Percentiles rank a stretch among this genome's conserved stretches.
Evolutionary conservation across 257 asterid genomes (phyloP).

Genomic region (Solanum chiquidenum): DNA sequence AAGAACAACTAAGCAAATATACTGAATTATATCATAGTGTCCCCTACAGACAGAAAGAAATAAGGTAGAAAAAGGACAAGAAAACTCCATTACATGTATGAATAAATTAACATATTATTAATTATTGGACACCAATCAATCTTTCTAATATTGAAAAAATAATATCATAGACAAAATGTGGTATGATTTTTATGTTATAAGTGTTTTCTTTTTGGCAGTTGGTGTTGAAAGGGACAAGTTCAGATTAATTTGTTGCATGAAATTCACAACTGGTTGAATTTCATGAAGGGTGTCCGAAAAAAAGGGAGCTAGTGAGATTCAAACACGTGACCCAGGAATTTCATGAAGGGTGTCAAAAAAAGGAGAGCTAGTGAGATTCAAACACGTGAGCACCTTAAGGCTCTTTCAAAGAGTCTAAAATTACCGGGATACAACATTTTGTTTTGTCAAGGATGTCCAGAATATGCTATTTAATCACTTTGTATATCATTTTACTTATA

Average conservation of each 20-base stretch:
- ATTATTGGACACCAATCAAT: neutral
- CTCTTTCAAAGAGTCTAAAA: no score
- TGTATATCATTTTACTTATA: no score
- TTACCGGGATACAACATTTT: no score
- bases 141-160: neutral
- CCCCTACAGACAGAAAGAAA: neutral
- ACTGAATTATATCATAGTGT: neutral
- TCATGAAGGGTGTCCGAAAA: no score
- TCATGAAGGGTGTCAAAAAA: no score
- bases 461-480: no score
- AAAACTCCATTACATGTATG: neutral
- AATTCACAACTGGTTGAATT: no score
- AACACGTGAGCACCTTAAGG: no score
- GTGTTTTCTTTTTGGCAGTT: neutral
- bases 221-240: neutral
- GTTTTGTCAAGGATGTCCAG: no score
- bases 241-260: neutral
- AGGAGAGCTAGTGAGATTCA: no score
- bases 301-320: no score
- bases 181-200: neutral
- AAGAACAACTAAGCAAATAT: neutral
- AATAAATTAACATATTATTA: neutral
- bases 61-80: neutral
- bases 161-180: neutral
- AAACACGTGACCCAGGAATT: no score